A percentile compares a stretch with the other conserved stretches of the same genome.
These are phyloP conservation scores for Simplicillium aogashimaense DNA, from an alignment of 2,329 filamentous ascomycete genomes.

Conservation along the genomic window DNA sequence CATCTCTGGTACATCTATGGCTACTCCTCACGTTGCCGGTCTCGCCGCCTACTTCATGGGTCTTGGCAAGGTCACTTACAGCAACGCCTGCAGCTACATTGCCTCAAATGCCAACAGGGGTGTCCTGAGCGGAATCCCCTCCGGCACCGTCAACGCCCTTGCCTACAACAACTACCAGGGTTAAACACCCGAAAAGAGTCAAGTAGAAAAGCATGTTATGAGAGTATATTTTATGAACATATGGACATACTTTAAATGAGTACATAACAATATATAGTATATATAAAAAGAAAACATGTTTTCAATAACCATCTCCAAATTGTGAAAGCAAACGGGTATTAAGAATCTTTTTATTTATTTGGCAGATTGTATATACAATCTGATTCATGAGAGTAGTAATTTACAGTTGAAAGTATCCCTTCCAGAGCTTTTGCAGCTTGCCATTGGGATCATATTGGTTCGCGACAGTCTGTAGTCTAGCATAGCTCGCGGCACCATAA, in stretches of 20 bases:
- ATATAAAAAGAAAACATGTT: background rate
- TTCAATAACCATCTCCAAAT: too few relatives aligned
- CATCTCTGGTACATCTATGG: slow-evolving; percentile 33
- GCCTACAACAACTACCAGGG: slow-evolving; percentile 17
- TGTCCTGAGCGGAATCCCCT: slow-evolving; percentile 22
- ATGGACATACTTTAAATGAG: background rate
- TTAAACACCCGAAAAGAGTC: too few relatives aligned
- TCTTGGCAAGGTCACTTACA: slow-evolving; percentile 24
- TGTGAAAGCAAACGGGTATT: too few relatives aligned
- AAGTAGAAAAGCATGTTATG: background rate
- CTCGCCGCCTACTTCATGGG: slow-evolving; percentile 32
- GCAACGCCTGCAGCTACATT: slow-evolving; percentile 29
- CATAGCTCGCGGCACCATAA: slow-evolving; percentile 24
- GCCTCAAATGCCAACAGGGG: slow-evolving; percentile 25
- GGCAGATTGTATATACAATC: too few relatives aligned
- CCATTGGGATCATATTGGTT: too few relatives aligned
- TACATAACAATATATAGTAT: background rate
- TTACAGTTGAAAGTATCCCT: too few relatives aligned
- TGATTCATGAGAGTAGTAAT: too few relatives aligned
- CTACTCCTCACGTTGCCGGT: slow-evolving; percentile 28
- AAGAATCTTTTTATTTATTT: too few relatives aligned
- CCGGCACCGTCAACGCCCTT: slow-evolving; percentile 20
- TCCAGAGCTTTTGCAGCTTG: too few relatives aligned
- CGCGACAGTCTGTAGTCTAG: slow-evolving; percentile 9
- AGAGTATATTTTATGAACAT: background rate